Evolutionary conservation across 139 green algal genomes (phyloP).

Genomic region (Micractinium sp.): DNA sequence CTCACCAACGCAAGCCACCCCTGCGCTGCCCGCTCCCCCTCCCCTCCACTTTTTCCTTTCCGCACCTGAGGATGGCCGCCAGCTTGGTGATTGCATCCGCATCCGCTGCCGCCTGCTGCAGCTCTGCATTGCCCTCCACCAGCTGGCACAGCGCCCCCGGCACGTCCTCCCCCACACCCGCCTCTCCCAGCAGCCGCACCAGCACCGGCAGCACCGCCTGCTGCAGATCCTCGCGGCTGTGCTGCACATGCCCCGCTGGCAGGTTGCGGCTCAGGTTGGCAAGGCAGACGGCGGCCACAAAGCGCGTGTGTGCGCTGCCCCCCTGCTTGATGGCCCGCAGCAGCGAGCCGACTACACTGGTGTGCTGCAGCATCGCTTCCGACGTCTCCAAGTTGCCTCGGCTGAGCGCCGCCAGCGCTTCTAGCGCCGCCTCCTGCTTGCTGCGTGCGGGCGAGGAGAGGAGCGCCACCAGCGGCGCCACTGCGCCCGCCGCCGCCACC

Average conservation of each 20-base stretch:
- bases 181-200: slow-evolving; percentile 67
- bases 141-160: slow-evolving; percentile 57
- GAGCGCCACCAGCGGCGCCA: slow-evolving; percentile 53
- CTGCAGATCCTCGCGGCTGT: slow-evolving; percentile 23
- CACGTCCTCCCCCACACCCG: slow-evolving; percentile 51
- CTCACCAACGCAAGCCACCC: no score
- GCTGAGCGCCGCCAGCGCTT: slow-evolving; percentile 63
- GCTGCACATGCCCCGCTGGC: background rate
- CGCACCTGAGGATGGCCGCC: slow-evolving; percentile 47
- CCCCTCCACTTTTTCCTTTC: background rate
- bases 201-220: slow-evolving; percentile 61
- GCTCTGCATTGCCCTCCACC: slow-evolving; percentile 25
- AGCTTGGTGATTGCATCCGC: slow-evolving; percentile 68
- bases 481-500: slow-evolving; percentile 29
- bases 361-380: slow-evolving; percentile 30
- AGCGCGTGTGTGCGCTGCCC: slow-evolving; percentile 26
- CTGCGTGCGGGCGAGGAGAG: slow-evolving; percentile 20
- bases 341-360: slow-evolving; percentile 7
- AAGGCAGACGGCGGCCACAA: slow-evolving; percentile 64
- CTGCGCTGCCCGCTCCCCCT: no score
- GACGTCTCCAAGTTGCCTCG: slow-evolving; percentile 48
- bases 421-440: slow-evolving; percentile 56
- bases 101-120: slow-evolving; percentile 58
- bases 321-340: slow-evolving; percentile 50
- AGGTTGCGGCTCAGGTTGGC: slow-evolving; percentile 50